Evolutionary conservation across 495 filamentous ascomycete species (phyloP).

Genomic region (Aspergillus ellipticus): DNA sequence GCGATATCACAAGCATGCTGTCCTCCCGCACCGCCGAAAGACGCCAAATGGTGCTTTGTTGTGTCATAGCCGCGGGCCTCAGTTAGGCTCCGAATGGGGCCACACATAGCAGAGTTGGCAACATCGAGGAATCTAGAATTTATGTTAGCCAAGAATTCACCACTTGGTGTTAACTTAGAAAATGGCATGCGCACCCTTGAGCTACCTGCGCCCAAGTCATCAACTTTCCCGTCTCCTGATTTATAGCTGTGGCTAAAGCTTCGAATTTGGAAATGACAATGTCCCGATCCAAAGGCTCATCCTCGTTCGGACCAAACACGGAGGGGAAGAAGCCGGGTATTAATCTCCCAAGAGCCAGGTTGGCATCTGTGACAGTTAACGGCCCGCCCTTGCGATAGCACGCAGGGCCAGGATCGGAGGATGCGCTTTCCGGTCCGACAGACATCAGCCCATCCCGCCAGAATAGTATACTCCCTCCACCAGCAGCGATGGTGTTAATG

Average conservation of each 20-base stretch:
- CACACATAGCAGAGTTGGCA: not conserved
- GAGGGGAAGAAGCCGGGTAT: not conserved
- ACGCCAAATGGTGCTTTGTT: not conserved
- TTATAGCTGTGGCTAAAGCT: not conserved
- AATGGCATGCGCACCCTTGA: not conserved
- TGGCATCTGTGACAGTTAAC: not conserved
- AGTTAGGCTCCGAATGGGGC: not conserved
- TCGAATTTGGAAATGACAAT: not conserved
- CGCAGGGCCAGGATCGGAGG: not conserved
- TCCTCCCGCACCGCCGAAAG: not conserved
- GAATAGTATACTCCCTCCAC: not conserved
- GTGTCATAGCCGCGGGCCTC: not conserved
- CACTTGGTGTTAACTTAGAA: no score
- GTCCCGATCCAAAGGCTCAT: not conserved
- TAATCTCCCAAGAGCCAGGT: not conserved
- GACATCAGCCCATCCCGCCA: not conserved
- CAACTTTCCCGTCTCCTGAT: not conserved
- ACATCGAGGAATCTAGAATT: not conserved
- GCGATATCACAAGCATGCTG: not conserved
- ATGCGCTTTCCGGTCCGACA: not conserved
- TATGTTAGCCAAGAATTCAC: no score
- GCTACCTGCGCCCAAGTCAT: not conserved
- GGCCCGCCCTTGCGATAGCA: not conserved
- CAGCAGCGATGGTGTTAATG: not conserved
- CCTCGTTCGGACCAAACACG: not conserved